Evolutionary conservation across 768 basidiomycete genomes (phyloP), one percentile per base, ranked within the genome.

Genomic region (Rhodocollybia butyracea): DNA sequence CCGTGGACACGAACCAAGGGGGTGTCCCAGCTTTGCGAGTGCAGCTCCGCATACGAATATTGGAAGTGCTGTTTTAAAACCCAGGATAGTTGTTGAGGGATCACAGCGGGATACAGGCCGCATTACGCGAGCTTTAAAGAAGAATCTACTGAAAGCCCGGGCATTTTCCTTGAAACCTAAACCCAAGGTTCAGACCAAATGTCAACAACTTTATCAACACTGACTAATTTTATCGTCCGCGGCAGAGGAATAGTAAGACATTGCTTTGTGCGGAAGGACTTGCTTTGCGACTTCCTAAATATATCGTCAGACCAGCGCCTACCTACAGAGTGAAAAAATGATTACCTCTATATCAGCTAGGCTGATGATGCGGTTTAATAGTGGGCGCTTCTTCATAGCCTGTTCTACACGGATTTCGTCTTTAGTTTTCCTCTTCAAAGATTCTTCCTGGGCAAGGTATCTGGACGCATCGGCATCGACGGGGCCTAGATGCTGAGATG

Each of bases 121-220:
- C 83, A 92, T 83, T 32, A 98, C 82, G 22, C 94, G 85, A 13
- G 94, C 85, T 47, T 83, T 78, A 70, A 96, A 95, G 76, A 93
- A 96, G 68, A 93, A 87, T 29, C 91, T 83, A 40, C 79, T 76
- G 68, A 91, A 94, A 15, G 90, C 89, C 38, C 81, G 78, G 13
- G 79, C 74, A 59, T 94, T 94, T 68, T 93, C 89, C 11, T 15
- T 82, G 86, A 89, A 61, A 39, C 51, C 30, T 32, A 46, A 43
- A 27, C 11, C 56, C 66, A 40, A 61, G 51, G 62, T 52, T 59
- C 61, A 34, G 29, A 46, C 21, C 30, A 42, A 31, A 45, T 27
- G 22, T 42, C 13, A 26, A 11, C 41, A 30, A 36, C 3, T 13
- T n/a, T 3, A 29, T 4, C 12, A 30, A 30, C 32, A 74, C 83